Percentiles rank a stretch among this genome's conserved stretches.
phyloP scores from a whole-genome alignment of 306 rosid genomes.

The Quillaja saponaria region DNA sequence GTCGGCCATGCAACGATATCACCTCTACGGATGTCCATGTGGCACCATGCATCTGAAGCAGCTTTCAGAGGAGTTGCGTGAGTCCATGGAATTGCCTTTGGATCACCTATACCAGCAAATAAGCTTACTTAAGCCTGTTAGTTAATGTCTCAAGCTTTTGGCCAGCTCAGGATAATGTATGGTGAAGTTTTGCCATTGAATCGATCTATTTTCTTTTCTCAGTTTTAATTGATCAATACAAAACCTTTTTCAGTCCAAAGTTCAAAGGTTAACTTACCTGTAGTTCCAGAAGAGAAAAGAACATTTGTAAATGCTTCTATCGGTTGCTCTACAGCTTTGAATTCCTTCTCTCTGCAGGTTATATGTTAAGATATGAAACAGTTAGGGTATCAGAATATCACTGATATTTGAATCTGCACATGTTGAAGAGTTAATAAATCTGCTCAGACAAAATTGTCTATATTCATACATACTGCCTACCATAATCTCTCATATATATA shows the following conservation, averaged over 20 bases:
- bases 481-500: slow-evolving; percentile 9
- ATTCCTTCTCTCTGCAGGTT: slow-evolving; percentile 71
- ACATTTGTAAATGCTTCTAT: slow-evolving; percentile 71
- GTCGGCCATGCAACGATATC: slow-evolving; percentile 93
- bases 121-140: slow-evolving; percentile 26
- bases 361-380: slow-evolving; percentile 27
- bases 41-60: slow-evolving; percentile 98
- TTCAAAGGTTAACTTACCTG: slow-evolving; percentile 51
- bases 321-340: slow-evolving; percentile 65
- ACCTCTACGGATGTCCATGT: slow-evolving; percentile 75
- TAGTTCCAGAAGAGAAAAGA: slow-evolving; percentile 97
- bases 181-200: slow-evolving; percentile 17
- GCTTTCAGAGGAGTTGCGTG: slow-evolving; percentile 80
- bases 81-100: slow-evolving; percentile 99
- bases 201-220: slow-evolving; percentile 5
- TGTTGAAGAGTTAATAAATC: slow-evolving; percentile 16
- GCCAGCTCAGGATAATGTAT: slow-evolving; percentile 7
- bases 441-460: slow-evolving; percentile 26
- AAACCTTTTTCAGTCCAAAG: slow-evolving; percentile 22
- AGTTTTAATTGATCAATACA: slow-evolving; percentile 12
- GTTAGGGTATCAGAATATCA: slow-evolving; percentile 6
- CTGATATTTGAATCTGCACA: slow-evolving; percentile 13
- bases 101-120: slow-evolving; percentile 66
- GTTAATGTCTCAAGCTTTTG: slow-evolving; percentile 12
- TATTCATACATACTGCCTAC: slow-evolving; percentile 20